A percentile compares a stretch with the other conserved stretches of the same genome.
Conservation (phyloP, 192 early-diverging fungal genomes). For the Gaertneriomyces sp. region DNA sequence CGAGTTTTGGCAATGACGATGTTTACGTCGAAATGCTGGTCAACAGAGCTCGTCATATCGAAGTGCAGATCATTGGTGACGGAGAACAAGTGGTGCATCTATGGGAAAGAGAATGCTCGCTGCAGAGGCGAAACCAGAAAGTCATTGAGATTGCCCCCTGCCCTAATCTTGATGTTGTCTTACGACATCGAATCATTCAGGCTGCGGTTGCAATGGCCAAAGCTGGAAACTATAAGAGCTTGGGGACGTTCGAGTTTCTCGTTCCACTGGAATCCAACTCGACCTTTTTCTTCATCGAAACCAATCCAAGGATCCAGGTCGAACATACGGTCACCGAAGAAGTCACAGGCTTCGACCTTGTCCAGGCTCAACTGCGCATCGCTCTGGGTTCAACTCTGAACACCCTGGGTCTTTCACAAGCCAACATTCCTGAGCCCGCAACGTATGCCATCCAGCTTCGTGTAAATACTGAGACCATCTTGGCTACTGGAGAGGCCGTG, state of each 20-base stretch:
- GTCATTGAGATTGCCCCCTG: slow-evolving; percentile 90
- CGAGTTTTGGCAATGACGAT: slow-evolving; percentile 84
- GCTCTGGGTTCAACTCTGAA: slow-evolving; percentile 71
- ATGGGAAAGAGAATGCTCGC: slow-evolving; percentile 91
- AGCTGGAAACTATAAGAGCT: slow-evolving; percentile 71
- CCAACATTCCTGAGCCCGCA: slow-evolving; percentile 64
- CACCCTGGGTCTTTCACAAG: slow-evolving; percentile 69
- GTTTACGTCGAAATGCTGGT: slow-evolving; percentile 92
- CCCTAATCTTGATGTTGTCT: slow-evolving; percentile 26
- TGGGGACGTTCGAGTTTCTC: slow-evolving; percentile 91
- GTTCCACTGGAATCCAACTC: slow-evolving; percentile 73
- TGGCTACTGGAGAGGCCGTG: slow-evolving; percentile 77
- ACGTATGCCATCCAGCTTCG: slow-evolving; percentile 93
- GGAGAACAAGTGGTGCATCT: slow-evolving; percentile 25
- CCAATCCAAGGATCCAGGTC: slow-evolving; percentile 93
- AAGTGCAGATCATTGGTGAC: slow-evolving; percentile 96
- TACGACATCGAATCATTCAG: slow-evolving; percentile 38
- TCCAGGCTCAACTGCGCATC: slow-evolving; percentile 90
- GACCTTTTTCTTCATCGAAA: slow-evolving; percentile 90
- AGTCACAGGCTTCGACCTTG: slow-evolving; percentile 84
- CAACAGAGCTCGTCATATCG: slow-evolving; percentile 81
- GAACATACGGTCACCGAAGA: slow-evolving; percentile 99
- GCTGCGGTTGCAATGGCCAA: slow-evolving; percentile 59
- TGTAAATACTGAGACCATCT: slow-evolving; percentile 90
- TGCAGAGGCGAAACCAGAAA: slow-evolving; percentile 95